Percentiles rank a stretch among this genome's conserved stretches.
phyloP scores from a whole-genome alignment of 2,329 filamentous ascomycete species.

The Cadophora sp. region DNA sequence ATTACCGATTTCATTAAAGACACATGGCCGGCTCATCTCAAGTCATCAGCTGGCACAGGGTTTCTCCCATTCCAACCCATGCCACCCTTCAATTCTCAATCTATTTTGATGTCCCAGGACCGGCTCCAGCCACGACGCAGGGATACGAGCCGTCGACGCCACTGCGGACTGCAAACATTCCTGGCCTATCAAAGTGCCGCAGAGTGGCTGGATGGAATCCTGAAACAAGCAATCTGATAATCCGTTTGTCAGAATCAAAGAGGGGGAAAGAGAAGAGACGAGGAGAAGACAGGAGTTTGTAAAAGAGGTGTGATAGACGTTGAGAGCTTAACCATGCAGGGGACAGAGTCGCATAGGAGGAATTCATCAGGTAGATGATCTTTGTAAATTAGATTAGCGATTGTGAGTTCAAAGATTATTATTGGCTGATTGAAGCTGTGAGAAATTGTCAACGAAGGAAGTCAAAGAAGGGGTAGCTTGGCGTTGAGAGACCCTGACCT shows the following conservation, averaged over 20 bases:
- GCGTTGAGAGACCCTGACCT: neutral
- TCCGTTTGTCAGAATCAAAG: neutral
- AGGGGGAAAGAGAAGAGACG: neutral
- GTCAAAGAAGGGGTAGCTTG: constrained; percentile 7
- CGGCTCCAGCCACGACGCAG: constrained; percentile 7
- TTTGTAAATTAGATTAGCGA: neutral
- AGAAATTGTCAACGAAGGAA: neutral
- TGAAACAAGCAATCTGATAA: constrained; percentile 19
- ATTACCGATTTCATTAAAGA: neutral
- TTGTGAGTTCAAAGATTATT: neutral
- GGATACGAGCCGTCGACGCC: constrained; percentile 6
- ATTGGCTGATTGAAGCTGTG: neutral
- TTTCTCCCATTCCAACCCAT: neutral
- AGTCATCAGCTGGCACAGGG: neutral
- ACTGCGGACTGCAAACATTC: constrained; percentile 1
- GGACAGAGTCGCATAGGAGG: neutral
- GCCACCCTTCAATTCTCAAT: neutral
- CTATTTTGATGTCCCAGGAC: constrained; percentile 10
- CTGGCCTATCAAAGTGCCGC: constrained; percentile 2
- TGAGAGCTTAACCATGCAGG: neutral
- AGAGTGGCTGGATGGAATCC: neutral
- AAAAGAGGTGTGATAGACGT: neutral
- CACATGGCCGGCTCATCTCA: constrained; percentile 15
- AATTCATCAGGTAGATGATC: neutral
- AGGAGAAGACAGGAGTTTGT: neutral